phyloP scores from a whole-genome alignment of 495 filamentous ascomycete genomes.

The Friedmanniomyces endolithicus region DNA sequence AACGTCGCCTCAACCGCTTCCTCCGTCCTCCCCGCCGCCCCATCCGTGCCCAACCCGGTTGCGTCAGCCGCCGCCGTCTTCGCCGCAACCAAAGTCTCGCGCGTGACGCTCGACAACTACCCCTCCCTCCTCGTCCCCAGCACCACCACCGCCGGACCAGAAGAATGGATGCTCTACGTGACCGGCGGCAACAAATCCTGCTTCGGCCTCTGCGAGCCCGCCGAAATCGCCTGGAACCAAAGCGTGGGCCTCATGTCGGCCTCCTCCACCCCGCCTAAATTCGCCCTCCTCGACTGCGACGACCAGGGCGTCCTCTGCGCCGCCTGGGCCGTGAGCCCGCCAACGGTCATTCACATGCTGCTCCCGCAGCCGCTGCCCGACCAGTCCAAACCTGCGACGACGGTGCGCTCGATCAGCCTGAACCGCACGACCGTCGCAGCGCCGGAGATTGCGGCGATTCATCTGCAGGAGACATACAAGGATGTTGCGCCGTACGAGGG shows the following conservation, averaged over 20 bases:
- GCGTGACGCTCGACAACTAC: conserved; percentile 64
- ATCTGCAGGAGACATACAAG: conserved; percentile 49
- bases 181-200: conserved; percentile 84
- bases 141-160: conserved; percentile 40
- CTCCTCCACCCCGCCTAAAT: conserved; percentile 52
- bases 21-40: conserved; percentile 43
- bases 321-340: conserved; percentile 60
- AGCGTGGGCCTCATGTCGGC: conserved; percentile 54
- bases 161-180: conserved; percentile 72
- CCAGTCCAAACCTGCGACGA: conserved; percentile 30
- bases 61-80: conserved; percentile 43
- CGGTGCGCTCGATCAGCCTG: conserved; percentile 26
- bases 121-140: conserved; percentile 52
- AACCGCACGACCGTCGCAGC: conserved; percentile 28
- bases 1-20: conserved; percentile 39
- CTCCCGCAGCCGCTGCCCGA: conserved; percentile 46
- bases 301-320: conserved; percentile 67
- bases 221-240: conserved; percentile 50
- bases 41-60: conserved; percentile 35
- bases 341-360: conserved; percentile 60
- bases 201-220: conserved; percentile 47
- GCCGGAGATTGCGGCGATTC: conserved; percentile 35
- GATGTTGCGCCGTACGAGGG: conserved; percentile 52
- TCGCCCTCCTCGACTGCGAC: conserved; percentile 71
- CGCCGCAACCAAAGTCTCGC: conserved; percentile 39